Percentiles rank a stretch among this genome's conserved stretches.
Evolutionary conservation across 805 yeast species (phyloP).

Genomic region (Nakazawaea ambrosiae): DNA sequence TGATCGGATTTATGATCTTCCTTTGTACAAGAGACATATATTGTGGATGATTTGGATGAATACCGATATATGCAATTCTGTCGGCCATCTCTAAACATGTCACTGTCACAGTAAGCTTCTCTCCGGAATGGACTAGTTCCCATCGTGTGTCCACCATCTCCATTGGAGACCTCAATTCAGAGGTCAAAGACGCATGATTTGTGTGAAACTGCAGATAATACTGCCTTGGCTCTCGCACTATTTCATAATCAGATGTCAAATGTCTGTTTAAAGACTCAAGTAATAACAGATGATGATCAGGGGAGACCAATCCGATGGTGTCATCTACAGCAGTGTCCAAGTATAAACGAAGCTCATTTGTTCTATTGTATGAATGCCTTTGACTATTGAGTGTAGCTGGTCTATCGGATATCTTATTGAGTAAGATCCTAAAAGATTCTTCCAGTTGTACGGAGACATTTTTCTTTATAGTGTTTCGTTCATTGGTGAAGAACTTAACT

Average conservation of each 20-base stretch:
- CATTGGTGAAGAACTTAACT: slow-evolving; percentile 4
- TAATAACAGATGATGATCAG: slow-evolving; percentile 2
- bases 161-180: background rate
- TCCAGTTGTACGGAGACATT: background rate
- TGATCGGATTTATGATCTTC: slow-evolving; percentile 3
- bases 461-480: slow-evolving; percentile 1
- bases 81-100: slow-evolving; percentile 2
- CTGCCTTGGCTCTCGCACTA: slow-evolving; percentile 2
- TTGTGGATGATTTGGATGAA: background rate
- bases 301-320: background rate
- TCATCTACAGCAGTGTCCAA: background rate
- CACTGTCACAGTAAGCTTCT: background rate
- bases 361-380: background rate
- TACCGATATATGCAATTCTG: slow-evolving; percentile 6
- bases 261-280: background rate
- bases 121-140: background rate
- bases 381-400: background rate
- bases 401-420: slow-evolving; percentile 7
- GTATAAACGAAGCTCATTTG: slow-evolving; percentile 5
- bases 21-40: background rate
- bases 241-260: background rate
- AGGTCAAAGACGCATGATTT: background rate
- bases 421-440: slow-evolving; percentile 2
- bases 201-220: slow-evolving; percentile 3
- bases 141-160: background rate